Evolutionary conservation across 148 eudicot genomes (phyloP), one percentile per base, ranked within the genome.

Genomic region (Spergularia marina): DNA sequence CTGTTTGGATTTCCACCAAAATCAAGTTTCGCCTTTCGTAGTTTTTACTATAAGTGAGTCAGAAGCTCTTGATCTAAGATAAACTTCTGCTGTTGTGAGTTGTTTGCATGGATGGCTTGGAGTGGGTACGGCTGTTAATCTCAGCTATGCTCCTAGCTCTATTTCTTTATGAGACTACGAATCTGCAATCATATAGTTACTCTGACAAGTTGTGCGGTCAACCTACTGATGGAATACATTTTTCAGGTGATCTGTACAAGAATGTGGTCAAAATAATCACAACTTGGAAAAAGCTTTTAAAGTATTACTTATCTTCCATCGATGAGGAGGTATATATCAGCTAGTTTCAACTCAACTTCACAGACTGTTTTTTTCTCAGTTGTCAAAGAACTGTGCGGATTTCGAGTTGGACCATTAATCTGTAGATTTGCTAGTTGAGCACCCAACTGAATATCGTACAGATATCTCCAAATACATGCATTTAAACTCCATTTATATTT

Each of bases 261-360:
- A 94, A 80, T 72, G 91, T 85, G 65, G 78, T 76, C 41, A 77
- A 65, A 57, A 85, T 86, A 75, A 77, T 84, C 62, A 70, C 72
- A 70, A 89, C 86, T 58, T 94, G 97, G 97, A 71, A 83, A 69
- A 86, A 76, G 80, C 84, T 94, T 75, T 77, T 94, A 41, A 91
- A 88, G 81, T 85, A 83, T 80, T 94, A 89, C 77, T 80, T 94
- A 67, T 77, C 86, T 15, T 83, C 91, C 81, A 69, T 86, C 65
- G 98, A 94, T 60, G 98, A 94, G 82, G 91, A 94, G 98, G 98
- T 93, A 58, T 34, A 76, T 78, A 34, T 51, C 58, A 36, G 18
- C 23, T 55, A 12, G 5, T 13, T 11, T 53, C 17, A 11, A 71
- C 64, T 40, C 49, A 10, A 15, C 13, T 72, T 72, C 6, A 36